Conservation (phyloP, 2,329 filamentous ascomycete genomes). For the Albophoma yamanashiensis region DNA sequence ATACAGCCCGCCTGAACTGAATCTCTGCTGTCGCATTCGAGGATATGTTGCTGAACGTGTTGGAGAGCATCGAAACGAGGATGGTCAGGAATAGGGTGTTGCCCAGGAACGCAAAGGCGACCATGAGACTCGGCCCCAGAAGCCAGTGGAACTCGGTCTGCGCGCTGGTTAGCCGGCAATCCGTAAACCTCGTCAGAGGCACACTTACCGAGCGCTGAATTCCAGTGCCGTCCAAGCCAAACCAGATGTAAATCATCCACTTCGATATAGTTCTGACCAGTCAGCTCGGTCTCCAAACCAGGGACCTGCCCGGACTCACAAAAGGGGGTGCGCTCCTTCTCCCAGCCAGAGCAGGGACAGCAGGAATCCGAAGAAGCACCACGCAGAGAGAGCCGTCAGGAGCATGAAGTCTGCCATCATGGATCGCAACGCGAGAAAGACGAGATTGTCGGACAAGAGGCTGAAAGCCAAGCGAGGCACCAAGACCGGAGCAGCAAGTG, state of each 20-base stretch:
- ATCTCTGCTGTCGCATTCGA: slow-evolving; percentile 72
- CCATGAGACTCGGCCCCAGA: slow-evolving; percentile 71
- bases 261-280: slow-evolving; percentile 56
- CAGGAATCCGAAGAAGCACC: slow-evolving; percentile 78
- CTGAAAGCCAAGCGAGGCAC: slow-evolving; percentile 76
- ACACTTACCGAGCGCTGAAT: slow-evolving; percentile 43
- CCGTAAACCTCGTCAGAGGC: not conserved
- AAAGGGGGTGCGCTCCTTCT: slow-evolving; percentile 47
- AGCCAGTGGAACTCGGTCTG: slow-evolving; percentile 65
- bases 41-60: slow-evolving; percentile 72
- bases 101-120: slow-evolving; percentile 74
- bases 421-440: slow-evolving; percentile 69
- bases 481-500: slow-evolving; percentile 66
- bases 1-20: slow-evolving; percentile 68
- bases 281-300: not conserved
- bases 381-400: slow-evolving; percentile 62
- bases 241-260: slow-evolving; percentile 94
- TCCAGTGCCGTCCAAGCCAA: slow-evolving; percentile 66
- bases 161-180: not conserved
- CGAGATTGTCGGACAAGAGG: slow-evolving; percentile 70
- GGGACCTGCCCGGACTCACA: slow-evolving; percentile 27
- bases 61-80: slow-evolving; percentile 75
- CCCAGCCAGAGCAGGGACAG: slow-evolving; percentile 71
- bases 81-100: slow-evolving; percentile 87
- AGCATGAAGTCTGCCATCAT: slow-evolving; percentile 85